Evolutionary conservation across 2,329 filamentous ascomycete genomes (phyloP).

Genomic region (Colletotrichum cuscutae): DNA sequence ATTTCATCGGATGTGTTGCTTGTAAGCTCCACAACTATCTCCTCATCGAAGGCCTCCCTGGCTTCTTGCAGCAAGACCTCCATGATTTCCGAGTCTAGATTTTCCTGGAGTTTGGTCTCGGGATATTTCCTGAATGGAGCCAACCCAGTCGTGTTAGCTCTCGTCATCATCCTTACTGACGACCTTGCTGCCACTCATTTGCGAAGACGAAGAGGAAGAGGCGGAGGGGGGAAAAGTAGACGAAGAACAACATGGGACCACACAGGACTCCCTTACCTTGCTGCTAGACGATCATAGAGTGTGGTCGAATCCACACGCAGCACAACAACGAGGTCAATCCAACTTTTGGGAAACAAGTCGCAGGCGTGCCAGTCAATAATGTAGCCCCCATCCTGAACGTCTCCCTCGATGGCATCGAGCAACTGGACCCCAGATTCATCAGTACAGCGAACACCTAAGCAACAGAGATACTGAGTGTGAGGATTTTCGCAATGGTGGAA

Average conservation of each 20-base stretch:
- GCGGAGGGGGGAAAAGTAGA: background rate
- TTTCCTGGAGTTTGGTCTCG: constrained; percentile 92
- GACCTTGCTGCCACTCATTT: background rate
- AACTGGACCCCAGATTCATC: constrained; percentile 61
- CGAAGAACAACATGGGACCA: background rate
- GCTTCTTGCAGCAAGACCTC: constrained; percentile 93
- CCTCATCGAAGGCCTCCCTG: constrained; percentile 83
- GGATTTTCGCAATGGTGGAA: background rate
- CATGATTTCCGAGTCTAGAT: constrained; percentile 98
- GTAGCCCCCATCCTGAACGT: constrained; percentile 81
- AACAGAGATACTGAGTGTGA: background rate
- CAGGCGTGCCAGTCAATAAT: constrained; percentile 99
- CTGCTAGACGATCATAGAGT: constrained; percentile 85
- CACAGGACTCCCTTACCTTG: constrained; percentile 62
- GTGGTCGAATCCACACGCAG: constrained; percentile 82
- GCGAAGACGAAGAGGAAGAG: no score
- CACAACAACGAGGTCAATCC: constrained; percentile 96
- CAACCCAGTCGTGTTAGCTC: background rate
- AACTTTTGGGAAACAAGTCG: constrained; percentile 91
- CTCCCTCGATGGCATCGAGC: constrained; percentile 88
- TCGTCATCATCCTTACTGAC: background rate
- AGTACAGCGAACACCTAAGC: background rate
- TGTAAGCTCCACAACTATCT: constrained; percentile 88
- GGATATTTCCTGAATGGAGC: constrained; percentile 73
- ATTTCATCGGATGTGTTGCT: constrained; percentile 88